Percentiles rank a stretch among this genome's conserved stretches.
Evolutionary conservation across 352 stramenopile species (phyloP).

Genomic region (Blastocystis hominis): DNA sequence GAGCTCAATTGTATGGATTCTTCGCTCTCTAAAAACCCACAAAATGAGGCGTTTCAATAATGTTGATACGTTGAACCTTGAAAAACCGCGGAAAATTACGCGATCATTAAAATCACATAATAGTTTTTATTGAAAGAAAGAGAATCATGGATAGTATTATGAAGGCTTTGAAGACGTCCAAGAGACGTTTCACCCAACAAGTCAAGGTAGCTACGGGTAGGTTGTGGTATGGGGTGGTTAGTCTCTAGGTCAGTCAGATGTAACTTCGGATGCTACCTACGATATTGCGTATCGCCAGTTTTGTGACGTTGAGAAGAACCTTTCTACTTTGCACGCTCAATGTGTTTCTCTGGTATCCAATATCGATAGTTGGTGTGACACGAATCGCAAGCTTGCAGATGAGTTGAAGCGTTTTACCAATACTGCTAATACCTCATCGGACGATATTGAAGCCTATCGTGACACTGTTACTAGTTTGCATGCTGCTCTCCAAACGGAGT

Average conservation of each 20-base stretch:
- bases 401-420: slow-evolving; percentile 44
- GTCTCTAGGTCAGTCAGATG: not conserved
- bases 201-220: slow-evolving; percentile 32
- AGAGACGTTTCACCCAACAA: slow-evolving; percentile 38
- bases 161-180: slow-evolving; percentile 20
- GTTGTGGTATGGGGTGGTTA: not conserved
- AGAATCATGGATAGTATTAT: not conserved
- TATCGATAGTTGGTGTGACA: slow-evolving; percentile 30
- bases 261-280: slow-evolving; percentile 38
- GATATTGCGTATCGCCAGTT: slow-evolving; percentile 50
- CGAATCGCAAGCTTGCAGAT: slow-evolving; percentile 31
- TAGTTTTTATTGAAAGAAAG: no score
- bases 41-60: no score
- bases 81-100: no score
- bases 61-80: no score
- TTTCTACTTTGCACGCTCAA: slow-evolving; percentile 7
- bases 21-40: no score
- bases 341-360: slow-evolving; percentile 8
- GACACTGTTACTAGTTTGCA: not conserved
- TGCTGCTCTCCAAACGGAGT: slow-evolving; percentile 20
- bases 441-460: not conserved
- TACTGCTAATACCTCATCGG: not conserved
- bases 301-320: slow-evolving; percentile 49
- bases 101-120: no score
- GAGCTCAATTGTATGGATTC: no score